Conservation (phyloP, 495 filamentous ascomycete species). For the Lepidopterella palustris region DNA sequence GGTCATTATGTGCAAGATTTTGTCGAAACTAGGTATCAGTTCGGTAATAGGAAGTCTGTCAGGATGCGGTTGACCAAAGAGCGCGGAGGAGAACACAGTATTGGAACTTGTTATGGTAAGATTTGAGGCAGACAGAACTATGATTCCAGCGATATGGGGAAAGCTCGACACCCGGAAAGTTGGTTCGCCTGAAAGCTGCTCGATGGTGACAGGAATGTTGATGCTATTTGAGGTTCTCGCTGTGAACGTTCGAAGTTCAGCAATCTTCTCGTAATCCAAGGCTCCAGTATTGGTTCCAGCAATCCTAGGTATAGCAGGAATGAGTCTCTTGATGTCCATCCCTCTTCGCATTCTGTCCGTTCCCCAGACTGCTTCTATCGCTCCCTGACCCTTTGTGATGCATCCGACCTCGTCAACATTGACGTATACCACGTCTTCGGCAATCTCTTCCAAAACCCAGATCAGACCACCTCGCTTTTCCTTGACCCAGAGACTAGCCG, state of each 20-base stretch:
- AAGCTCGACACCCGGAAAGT: slow-evolving; percentile 83
- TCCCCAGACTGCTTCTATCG: slow-evolving; percentile 74
- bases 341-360: slow-evolving; percentile 57
- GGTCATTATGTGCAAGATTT: slow-evolving; percentile 68
- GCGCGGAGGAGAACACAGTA: slow-evolving; percentile 81
- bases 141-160: slow-evolving; percentile 93
- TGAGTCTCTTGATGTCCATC: slow-evolving; percentile 63
- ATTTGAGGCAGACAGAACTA: slow-evolving; percentile 72
- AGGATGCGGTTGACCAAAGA: slow-evolving; percentile 81
- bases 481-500: slow-evolving; percentile 96
- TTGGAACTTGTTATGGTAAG: slow-evolving; percentile 86
- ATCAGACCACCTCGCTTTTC: slow-evolving; percentile 91
- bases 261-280: slow-evolving; percentile 64
- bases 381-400: slow-evolving; percentile 60
- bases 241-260: slow-evolving; percentile 68
- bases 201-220: slow-evolving; percentile 72
- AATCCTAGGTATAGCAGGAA: slow-evolving; percentile 75
- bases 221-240: slow-evolving; percentile 65
- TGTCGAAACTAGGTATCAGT: slow-evolving; percentile 81
- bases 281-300: slow-evolving; percentile 53
- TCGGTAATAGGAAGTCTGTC: slow-evolving; percentile 72
- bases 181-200: slow-evolving; percentile 54
- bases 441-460: slow-evolving; percentile 97
- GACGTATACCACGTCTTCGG: slow-evolving; percentile 79
- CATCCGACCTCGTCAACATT: slow-evolving; percentile 66